Conservation (phyloP, 371 early-diverging fungal species). For the Coemansia sp. region DNA sequence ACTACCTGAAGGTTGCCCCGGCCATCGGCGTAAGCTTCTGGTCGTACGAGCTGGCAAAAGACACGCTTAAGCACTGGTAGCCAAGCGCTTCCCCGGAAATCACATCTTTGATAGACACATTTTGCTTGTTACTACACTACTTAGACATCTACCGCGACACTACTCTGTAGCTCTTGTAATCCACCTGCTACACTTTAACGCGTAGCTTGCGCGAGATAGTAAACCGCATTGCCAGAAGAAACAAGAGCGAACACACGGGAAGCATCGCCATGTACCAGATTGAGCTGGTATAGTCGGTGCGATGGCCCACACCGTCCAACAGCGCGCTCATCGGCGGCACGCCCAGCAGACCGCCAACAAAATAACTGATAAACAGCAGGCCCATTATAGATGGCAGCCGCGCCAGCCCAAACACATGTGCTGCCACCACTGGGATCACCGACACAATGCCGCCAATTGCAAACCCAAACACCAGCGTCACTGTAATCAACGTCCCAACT, state of each 20-base stretch:
- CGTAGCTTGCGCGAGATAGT: slow-evolving; percentile 25
- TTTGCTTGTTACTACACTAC: slow-evolving; percentile 8
- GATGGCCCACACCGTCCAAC: slow-evolving; percentile 45
- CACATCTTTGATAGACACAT: slow-evolving; percentile 10
- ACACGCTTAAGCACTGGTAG: slow-evolving; percentile 49
- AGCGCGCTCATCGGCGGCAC: slow-evolving; percentile 48
- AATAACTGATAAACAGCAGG: slow-evolving; percentile 55
- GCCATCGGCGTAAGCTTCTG: slow-evolving; percentile 85
- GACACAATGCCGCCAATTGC: slow-evolving; percentile 59
- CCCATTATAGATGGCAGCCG: slow-evolving; percentile 58
- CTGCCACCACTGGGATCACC: slow-evolving; percentile 57
- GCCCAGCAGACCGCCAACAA: slow-evolving; percentile 40
- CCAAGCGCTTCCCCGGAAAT: background rate
- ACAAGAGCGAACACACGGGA: slow-evolving; percentile 33
- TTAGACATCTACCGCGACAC: background rate
- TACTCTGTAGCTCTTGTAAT: background rate
- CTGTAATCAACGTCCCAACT: slow-evolving; percentile 24
- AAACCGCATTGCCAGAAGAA: slow-evolving; percentile 32
- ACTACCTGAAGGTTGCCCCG: slow-evolving; percentile 82
- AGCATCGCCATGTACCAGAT: slow-evolving; percentile 47
- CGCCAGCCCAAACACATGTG: slow-evolving; percentile 57
- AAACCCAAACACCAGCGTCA: slow-evolving; percentile 53
- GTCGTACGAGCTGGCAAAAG: slow-evolving; percentile 66
- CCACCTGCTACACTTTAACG: slow-evolving; percentile 8
- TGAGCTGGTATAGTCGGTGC: slow-evolving; percentile 37